These are phyloP conservation scores for Diplosphaera chodatii DNA, from an alignment of 139 green algal species.

Conservation along the genomic window DNA sequence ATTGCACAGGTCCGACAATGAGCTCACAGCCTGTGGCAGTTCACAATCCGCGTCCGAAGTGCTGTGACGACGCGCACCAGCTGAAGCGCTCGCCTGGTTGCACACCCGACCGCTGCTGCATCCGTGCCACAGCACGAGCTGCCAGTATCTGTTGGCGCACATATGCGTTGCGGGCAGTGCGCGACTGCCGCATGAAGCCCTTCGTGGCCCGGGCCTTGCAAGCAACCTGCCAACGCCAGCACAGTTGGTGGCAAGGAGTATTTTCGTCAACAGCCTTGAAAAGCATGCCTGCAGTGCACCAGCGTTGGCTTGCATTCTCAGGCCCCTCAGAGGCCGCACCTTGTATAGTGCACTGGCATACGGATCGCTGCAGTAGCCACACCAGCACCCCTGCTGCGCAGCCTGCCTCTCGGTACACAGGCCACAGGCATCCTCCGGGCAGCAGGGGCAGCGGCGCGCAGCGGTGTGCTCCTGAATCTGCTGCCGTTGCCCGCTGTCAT, in stretches of 20 bases:
- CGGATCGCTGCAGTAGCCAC: not conserved
- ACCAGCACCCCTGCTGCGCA: not conserved
- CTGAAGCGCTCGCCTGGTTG: not conserved
- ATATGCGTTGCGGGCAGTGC: constrained; percentile 18
- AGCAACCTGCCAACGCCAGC: not conserved
- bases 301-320: constrained; percentile 6
- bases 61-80: constrained; percentile 7
- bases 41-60: too few species aligned
- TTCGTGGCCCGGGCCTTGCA: not conserved
- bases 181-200: constrained; percentile 23
- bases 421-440: not conserved
- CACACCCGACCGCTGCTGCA: constrained; percentile 2
- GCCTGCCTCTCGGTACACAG: not conserved
- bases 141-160: constrained; percentile 17
- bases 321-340: not conserved
- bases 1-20: too few species aligned
- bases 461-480: constrained; percentile 18
- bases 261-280: not conserved
- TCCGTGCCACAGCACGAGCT: constrained; percentile 1
- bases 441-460: constrained; percentile 23
- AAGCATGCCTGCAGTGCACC: not conserved
- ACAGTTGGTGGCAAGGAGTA: too few species aligned
- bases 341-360: not conserved
- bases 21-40: too few species aligned
- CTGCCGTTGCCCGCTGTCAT: constrained; percentile 17